Conservation (phyloP, 148 eudicot genomes). For the Fallopia convolvulus region DNA sequence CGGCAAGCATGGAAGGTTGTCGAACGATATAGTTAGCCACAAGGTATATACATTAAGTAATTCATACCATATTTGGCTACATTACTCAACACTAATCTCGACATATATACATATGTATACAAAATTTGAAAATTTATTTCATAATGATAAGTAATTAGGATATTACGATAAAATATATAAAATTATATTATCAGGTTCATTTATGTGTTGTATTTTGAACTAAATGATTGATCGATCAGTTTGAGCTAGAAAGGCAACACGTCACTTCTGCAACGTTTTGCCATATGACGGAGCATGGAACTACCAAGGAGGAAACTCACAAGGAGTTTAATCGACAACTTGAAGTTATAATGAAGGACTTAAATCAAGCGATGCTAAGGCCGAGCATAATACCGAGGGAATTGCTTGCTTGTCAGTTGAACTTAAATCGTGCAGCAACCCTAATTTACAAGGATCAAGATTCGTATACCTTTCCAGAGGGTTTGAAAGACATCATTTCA, state of each 20-base stretch:
- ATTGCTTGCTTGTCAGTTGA: not conserved
- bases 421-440: not conserved
- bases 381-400: not conserved
- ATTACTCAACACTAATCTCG: too few relatives aligned
- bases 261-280: slow-evolving; percentile 65
- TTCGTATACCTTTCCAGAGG: not conserved
- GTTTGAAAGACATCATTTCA: not conserved
- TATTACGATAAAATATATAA: too few relatives aligned
- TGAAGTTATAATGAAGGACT: not conserved
- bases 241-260: slow-evolving; percentile 23
- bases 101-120: too few relatives aligned
- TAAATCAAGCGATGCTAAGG: not conserved
- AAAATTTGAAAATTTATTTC: too few relatives aligned
- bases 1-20: slow-evolving; percentile 19
- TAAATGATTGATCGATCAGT: not conserved
- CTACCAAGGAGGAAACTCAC: not conserved
- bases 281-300: slow-evolving; percentile 23
- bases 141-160: too few relatives aligned
- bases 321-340: not conserved
- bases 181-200: too few relatives aligned
- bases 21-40: slow-evolving; percentile 30
- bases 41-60: not conserved
- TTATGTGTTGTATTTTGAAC: too few relatives aligned
- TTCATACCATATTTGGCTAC: too few relatives aligned
- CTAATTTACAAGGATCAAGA: not conserved